Evolutionary conservation across 2,329 filamentous ascomycete species (phyloP), one percentile per base, ranked within the genome.

Genomic region (Penicillium decumbens): DNA sequence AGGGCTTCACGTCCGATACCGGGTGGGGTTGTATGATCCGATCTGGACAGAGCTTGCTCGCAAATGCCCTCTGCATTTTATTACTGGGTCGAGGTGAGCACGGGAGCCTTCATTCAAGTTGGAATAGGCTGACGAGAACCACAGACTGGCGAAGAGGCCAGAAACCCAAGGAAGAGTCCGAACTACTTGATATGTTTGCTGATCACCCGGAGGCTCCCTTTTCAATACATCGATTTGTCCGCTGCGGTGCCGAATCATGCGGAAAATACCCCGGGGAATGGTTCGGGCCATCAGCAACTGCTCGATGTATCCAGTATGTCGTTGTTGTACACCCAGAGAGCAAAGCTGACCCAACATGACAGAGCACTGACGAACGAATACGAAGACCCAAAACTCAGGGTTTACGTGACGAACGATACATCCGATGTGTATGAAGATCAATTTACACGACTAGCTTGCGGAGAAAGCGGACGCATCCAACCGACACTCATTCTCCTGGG

Each of bases 1-100:
- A 79, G 24, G 90, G 88, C 4, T 98, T 97, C 71, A 87, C 89
- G 9, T 92, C 89, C 1, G 93, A 98, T 68, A 91, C 89, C 8
- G 93, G 93, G 44, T 98, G 95, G 90, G 93, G 93, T 0, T 98
- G 93, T 66, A 98, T 98, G 93, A 97, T 98, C 61, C 80, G 93
- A 51, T 96, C 92, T 5, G 93, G 93, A 3, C 93, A 98, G 74
- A 92, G 89, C 63, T 77, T 98, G 24, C 76, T 98, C 37, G 92
- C 92, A 39, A 98, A 97, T 70, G 80, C 92, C 1, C 77, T 97
- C 61, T 73, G 82, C 15, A 79, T 87, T 47, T 74, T 91, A 41
- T 77, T 80, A 33, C 74, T 96, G 20, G 92, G 93, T 18, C 83
- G 93, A 79, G 87, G 88, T 90, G 23, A 48, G 29, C 27, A 20